phyloP scores from a whole-genome alignment of 1,284 basidiomycete genomes.

The Melanopsichium pennsylvanicum region DNA sequence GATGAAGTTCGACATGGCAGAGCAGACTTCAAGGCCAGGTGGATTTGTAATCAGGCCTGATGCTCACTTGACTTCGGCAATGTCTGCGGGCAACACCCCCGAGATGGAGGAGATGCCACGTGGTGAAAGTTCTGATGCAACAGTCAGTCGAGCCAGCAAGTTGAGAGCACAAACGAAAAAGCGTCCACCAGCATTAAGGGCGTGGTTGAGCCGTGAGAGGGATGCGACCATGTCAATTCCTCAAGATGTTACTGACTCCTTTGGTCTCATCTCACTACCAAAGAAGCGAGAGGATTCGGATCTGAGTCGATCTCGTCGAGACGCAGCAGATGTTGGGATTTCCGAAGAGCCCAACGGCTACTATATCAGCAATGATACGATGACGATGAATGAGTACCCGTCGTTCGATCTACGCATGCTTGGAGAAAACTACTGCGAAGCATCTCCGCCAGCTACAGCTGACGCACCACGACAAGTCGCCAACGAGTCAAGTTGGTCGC shows the following conservation, averaged over 20 bases:
- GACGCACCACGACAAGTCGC: neutral
- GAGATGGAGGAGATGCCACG: constrained; percentile 13
- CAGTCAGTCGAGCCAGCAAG: no score
- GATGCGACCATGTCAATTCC: constrained; percentile 37
- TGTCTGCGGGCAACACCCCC: constrained; percentile 12
- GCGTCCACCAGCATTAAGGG: constrained; percentile 1
- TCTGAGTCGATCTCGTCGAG: constrained; percentile 5
- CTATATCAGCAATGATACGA: constrained; percentile 5
- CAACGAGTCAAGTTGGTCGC: constrained; percentile 2
- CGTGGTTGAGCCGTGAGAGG: constrained; percentile 10
- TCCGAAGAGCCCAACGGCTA: neutral
- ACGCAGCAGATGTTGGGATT: neutral
- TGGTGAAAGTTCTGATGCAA: neutral
- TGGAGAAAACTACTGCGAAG: constrained; percentile 1
- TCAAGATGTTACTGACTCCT: constrained; percentile 40
- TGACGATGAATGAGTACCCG: constrained; percentile 21
- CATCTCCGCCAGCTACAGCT: neutral
- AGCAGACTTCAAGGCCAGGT: constrained; percentile 10
- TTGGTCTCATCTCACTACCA: constrained; percentile 18
- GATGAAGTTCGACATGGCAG: constrained; percentile 32
- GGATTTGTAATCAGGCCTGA: constrained; percentile 33
- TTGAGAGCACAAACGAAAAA: neutral
- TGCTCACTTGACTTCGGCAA: constrained; percentile 14
- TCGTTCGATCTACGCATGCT: constrained; percentile 18
- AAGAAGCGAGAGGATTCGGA: constrained; percentile 3